Evolutionary conservation across 345 rosid species (phyloP), one percentile per base, ranked within the genome.

Genomic region (Populus davidiana): DNA sequence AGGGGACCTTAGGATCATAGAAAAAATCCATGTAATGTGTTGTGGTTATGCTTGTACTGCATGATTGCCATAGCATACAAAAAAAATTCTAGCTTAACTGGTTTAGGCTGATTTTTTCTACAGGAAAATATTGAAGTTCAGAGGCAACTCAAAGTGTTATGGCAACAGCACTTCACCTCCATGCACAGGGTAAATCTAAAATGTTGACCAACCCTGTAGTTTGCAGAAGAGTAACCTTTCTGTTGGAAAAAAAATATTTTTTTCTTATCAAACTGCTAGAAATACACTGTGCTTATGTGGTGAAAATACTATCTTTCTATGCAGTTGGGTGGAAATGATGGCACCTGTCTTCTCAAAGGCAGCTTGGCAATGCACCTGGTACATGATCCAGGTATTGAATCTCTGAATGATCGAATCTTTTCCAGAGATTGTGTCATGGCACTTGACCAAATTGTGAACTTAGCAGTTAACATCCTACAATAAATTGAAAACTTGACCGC

Each of bases 311-410:
- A 14, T 72, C 31, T 75, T 29, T 79, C 76, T 25, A 2, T 83
- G 87, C 81, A 95, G 99, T 63, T 95, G 99, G 99, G 99, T 95
- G 44, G 99, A 93, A 85, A 88, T 95, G 91, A 95, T 95, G 99
- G 97, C 94, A 36, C 99, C 99, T 33, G 99, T 95, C 10, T 95
- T 95, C 86, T 95, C 99, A 1, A 90, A 85, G 83, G 87, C 88
- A 66, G 94, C 99, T 6, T 95, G 99, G 99, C 86, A 89, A 78
- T 95, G 99, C 83, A 82, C 86, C 9, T 95, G 98, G 98, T 80
- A 92, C 85, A 91, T 95, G 99, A 83, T 95, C 81, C 98, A 95
- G 97, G 99, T 93, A 86, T n/a, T 25, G 16, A 43, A 38, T 80
- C 35, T 11, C 25, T 76, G 6, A 72, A 12, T 68, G 25, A 41